phyloP scores from a whole-genome alignment of 2,329 filamentous ascomycete species.

The Alternaria infectoria region DNA sequence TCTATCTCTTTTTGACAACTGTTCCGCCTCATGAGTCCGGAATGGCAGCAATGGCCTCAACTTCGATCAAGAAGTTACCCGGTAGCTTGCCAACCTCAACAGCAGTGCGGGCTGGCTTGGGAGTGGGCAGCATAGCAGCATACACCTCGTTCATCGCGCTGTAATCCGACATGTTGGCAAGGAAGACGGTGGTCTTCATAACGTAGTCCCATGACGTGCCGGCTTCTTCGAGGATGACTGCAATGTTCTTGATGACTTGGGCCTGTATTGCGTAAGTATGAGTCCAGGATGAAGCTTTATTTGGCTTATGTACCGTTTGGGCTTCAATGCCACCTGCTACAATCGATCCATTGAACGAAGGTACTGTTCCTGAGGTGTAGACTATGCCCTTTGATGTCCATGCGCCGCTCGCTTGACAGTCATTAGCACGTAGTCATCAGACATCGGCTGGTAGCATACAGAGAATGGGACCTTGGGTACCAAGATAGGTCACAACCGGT shows the following conservation, averaged over 20 bases:
- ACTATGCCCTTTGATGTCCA: constrained; percentile 42
- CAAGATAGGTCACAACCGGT: constrained; percentile 40
- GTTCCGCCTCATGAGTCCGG: constrained; percentile 21
- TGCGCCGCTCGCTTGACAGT: constrained; percentile 29
- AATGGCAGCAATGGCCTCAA: constrained; percentile 42
- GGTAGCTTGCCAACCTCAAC: constrained; percentile 42
- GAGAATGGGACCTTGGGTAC: constrained; percentile 38
- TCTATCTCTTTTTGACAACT: neutral
- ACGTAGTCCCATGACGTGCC: constrained; percentile 44
- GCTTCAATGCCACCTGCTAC: constrained; percentile 33
- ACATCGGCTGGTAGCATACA: constrained; percentile 12
- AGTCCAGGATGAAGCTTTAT: no score
- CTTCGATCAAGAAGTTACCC: constrained; percentile 39
- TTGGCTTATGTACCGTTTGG: no score
- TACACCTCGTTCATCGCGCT: constrained; percentile 44
- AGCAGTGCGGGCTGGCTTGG: constrained; percentile 40
- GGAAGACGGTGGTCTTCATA: constrained; percentile 43
- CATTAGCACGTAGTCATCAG: neutral
- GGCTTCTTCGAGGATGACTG: constrained; percentile 35
- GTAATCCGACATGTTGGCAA: constrained; percentile 43
- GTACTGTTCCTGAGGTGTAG: constrained; percentile 40
- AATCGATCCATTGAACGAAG: constrained; percentile 36
- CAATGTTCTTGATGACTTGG: constrained; percentile 45
- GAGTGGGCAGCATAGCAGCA: constrained; percentile 35
- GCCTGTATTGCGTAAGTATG: constrained; percentile 23